Evolutionary conservation across 768 basidiomycete genomes (phyloP), one percentile per base, ranked within the genome.

Genomic region (Russula brevipes): DNA sequence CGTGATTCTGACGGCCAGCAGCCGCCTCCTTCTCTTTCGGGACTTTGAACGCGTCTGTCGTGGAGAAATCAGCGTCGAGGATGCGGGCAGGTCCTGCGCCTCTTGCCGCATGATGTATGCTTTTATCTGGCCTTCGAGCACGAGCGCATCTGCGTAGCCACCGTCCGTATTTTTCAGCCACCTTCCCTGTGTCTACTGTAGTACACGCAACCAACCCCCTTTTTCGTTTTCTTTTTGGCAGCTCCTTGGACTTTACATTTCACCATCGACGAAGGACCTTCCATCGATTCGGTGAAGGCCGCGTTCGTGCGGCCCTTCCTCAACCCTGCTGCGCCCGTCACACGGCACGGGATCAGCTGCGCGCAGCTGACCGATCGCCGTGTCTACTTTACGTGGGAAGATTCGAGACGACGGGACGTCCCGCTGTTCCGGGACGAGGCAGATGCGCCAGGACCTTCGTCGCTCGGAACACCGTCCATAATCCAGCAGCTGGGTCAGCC

Each of bases 21-120:
- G 65, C 33, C 61, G 71, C 11, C 14, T 77, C 17, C 36, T 75
- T 41, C 59, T 78, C 50, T 63, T 78, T 31, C 69, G 69, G n/a
- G 72, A 78, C 65, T 76, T 78, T 61, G 65, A 70, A 51, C 70
- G 72, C 19, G 55, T 74, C 31, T 63, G 70, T 54, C 45, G 54
- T 10, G 58, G 51, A 38, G 65, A 66, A 14, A 46, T 31, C 14
- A 56, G n/a, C 12, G 41, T 66, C 39, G 30, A 50, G 38, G 12
- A 14, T 3, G 30, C 36, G 0, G 50, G 8, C 10, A 50, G 8
- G 51, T 4, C 30, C 45, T 68, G 9, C 39, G 17, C 46, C 31
- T 68, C 9, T 38, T 6, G 31, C 42, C 19, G 11, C 10, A 41
- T 1, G 39, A 49, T 11, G 2, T 12, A 44, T 47, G 54, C 39